Evolutionary conservation across 345 rosid genomes (phyloP), one percentile per base, ranked within the genome.

Genomic region (Mercurialis annua): DNA sequence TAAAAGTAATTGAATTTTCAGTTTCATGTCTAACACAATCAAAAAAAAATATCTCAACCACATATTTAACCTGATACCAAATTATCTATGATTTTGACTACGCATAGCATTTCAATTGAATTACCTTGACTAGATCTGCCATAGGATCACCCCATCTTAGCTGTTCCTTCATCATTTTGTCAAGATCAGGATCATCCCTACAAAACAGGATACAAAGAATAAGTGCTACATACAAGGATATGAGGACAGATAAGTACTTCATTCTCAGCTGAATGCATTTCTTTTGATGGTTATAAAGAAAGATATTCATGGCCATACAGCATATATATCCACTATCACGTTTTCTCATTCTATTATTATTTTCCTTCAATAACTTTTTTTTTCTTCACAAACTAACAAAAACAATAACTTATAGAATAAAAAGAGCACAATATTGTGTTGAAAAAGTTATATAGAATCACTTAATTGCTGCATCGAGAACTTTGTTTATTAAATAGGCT

Each of bases 81-180:
- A 53, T 24, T 21, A 27, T 62, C 44, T 23, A 44, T n/a, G 46
- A 46, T 30, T 27, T 29, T 43, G 62, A 29, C 46, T 54, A 62
- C 29, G 4, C 40, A 34, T 34, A 68, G 17, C 33, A 58, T 43
- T 24, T 50, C 23, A 18, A 61, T 65, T 31, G 40, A 38, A 66
- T 61, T 80, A 88, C 98, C 96, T 86, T 89, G 59, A 93, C 92
- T 81, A 90, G 76, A 81, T 93, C 95, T 26, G 91, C 97, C 97
- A 93, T 91, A 33, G 96, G 94, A 81, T 93, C 99, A 63, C 96
- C 97, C 86, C 86, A 93, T 78, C 99, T 80, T 53, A 81, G 47
- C 74, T 86, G 80, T 2, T 91, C 89, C 83, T 81, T 93, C 78
- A 89, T 65, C 85, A 86, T 81, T 48, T 69, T 77, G 59, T 93